A percentile compares a stretch with the other conserved stretches of the same genome.
phyloP scores from a whole-genome alignment of 495 filamentous ascomycete genomes.

The Aspergillus avenaceus region DNA sequence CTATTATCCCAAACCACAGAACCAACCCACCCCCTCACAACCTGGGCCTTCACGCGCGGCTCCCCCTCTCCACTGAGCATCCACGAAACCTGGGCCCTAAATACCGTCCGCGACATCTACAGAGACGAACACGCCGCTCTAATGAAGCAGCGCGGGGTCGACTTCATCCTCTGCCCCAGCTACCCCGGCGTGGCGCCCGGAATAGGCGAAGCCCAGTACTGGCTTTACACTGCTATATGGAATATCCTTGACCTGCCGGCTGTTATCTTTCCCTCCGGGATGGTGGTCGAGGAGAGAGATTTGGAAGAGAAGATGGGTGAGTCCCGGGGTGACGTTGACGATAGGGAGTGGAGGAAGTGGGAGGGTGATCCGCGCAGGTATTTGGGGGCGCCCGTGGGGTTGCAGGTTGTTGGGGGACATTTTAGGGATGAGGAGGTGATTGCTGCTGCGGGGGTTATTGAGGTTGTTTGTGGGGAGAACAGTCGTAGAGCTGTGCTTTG shows the following conservation, averaged over 20 bases:
- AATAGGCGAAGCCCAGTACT: slow-evolving; percentile 59
- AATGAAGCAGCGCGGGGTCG: slow-evolving; percentile 59
- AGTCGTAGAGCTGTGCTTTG: slow-evolving; percentile 8
- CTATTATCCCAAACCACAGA: slow-evolving; percentile 49
- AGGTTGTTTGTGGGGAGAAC: slow-evolving; percentile 18
- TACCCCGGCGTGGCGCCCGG: slow-evolving; percentile 56
- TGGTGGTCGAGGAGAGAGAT: slow-evolving; percentile 37
- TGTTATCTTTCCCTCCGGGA: slow-evolving; percentile 49
- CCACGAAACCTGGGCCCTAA: slow-evolving; percentile 41
- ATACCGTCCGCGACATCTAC: slow-evolving; percentile 52
- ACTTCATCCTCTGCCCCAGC: slow-evolving; percentile 66
- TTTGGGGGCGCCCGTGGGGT: slow-evolving; percentile 42
- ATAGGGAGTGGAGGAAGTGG: slow-evolving; percentile 39
- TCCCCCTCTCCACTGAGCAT: slow-evolving; percentile 36
- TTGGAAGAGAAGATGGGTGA: slow-evolving; percentile 29
- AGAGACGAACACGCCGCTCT: slow-evolving; percentile 52
- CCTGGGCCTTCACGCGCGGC: slow-evolving; percentile 54
- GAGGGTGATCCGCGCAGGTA: slow-evolving; percentile 24
- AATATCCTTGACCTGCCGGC: slow-evolving; percentile 68
- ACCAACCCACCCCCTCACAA: slow-evolving; percentile 51
- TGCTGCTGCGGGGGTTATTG: slow-evolving; percentile 30
- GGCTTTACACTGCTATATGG: slow-evolving; percentile 71
- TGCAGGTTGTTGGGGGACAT: slow-evolving; percentile 49
- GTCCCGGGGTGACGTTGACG: slow-evolving; percentile 28
- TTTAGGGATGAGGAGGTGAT: slow-evolving; percentile 41